Evolutionary conservation across 108 stramenopile species (phyloP).

Genomic region (Nannochloropsis gaditana): DNA sequence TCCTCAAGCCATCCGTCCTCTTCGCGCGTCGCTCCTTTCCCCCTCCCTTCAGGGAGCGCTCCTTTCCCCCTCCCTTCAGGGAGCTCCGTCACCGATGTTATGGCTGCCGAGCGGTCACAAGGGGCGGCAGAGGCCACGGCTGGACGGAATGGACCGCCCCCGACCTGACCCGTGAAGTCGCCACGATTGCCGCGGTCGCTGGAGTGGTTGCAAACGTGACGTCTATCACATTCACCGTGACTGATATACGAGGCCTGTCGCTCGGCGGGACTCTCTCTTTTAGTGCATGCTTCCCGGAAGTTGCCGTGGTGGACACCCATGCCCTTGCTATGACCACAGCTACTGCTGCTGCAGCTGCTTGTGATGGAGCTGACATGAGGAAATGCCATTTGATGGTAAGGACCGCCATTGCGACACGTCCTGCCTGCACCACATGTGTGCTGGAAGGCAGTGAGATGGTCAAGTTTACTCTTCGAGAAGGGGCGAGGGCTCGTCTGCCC

Average conservation of each 20-base stretch:
- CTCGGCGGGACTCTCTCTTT: not conserved
- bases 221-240: not conserved
- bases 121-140: not conserved
- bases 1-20: not conserved
- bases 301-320: too few relatives aligned
- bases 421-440: not conserved
- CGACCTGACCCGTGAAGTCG: too few relatives aligned
- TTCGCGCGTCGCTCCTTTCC: not conserved
- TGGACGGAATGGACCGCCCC: too few relatives aligned
- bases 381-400: slow-evolving; percentile 4
- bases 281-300: not conserved
- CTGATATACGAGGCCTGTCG: not conserved
- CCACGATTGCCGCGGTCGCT: too few relatives aligned
- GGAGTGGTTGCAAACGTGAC: too few relatives aligned
- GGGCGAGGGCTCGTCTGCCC: not conserved
- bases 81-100: not conserved
- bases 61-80: slow-evolving; percentile 9
- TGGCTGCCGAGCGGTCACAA: not conserved
- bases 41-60: not conserved
- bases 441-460: not conserved
- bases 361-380: not conserved
- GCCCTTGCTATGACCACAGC: not conserved
- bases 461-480: not conserved
- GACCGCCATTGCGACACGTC: not conserved
- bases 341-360: slow-evolving; percentile 5